phyloP scores from a whole-genome alignment of 2,329 filamentous ascomycete genomes.

The Cercospora sesami region DNA sequence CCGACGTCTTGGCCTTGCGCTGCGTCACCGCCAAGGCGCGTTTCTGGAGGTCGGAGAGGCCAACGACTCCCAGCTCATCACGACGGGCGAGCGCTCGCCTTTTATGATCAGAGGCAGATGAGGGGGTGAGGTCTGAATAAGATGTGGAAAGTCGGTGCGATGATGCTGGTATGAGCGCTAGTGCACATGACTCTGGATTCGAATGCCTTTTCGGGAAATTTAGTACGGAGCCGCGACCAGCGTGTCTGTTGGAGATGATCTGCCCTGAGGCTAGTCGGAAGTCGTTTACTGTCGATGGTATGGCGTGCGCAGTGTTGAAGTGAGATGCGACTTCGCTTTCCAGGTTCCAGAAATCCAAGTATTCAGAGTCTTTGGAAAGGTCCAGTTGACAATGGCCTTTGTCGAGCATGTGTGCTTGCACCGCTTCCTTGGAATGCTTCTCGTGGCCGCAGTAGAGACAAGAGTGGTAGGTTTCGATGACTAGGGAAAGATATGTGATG shows the following conservation, averaged over 20 bases:
- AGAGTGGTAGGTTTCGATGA: constrained; percentile 53
- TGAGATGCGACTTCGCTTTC: neutral
- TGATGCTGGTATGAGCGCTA: neutral
- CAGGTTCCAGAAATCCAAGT: constrained; percentile 23
- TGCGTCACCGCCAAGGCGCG: constrained; percentile 21
- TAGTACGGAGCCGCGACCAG: neutral
- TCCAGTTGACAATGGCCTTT: constrained; percentile 50
- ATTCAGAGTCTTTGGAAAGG: constrained; percentile 22
- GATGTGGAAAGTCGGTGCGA: constrained; percentile 1
- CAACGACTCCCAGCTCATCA: constrained; percentile 19
- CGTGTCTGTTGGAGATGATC: constrained; percentile 11
- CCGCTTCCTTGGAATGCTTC: constrained; percentile 46
- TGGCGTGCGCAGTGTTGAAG: neutral
- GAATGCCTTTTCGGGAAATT: constrained; percentile 5
- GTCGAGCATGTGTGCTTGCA: constrained; percentile 54
- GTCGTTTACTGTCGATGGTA: constrained; percentile 10
- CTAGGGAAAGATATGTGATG: constrained; percentile 51
- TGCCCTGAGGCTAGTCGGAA: constrained; percentile 21
- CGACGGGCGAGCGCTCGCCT: constrained; percentile 18
- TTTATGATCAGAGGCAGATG: neutral
- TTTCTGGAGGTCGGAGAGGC: constrained; percentile 20
- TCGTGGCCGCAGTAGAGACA: constrained; percentile 54
- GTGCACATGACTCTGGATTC: neutral
- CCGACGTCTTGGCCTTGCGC: constrained; percentile 18
- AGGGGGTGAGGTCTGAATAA: constrained; percentile 12